Percentiles rank a stretch among this genome's conserved stretches.
Evolutionary conservation across 176 grass and related monocot genomes (phyloP).

Genomic region (Metroxylon sagu): DNA sequence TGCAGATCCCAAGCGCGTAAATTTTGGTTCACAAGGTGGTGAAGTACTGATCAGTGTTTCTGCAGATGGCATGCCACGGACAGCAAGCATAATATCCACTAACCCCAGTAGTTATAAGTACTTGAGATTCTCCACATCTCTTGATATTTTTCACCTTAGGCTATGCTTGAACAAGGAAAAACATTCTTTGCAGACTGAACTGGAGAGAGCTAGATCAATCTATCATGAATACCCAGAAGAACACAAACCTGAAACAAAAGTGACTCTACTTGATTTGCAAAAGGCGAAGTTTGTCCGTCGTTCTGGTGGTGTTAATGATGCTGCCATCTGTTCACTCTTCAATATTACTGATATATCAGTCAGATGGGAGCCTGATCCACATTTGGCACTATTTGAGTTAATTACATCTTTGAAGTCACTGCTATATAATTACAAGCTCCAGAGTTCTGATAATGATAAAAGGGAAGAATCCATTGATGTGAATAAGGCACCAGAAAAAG

Average conservation of each 20-base stretch:
- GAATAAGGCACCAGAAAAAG: constrained; percentile 30
- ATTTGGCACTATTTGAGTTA: constrained; percentile 68
- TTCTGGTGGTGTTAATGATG: constrained; percentile 58
- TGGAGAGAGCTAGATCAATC: constrained; percentile 51
- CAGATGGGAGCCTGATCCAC: constrained; percentile 80
- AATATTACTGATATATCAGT: constrained; percentile 68
- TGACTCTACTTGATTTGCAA: constrained; percentile 55
- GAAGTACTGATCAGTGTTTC: constrained; percentile 51
- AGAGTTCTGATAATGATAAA: constrained; percentile 42
- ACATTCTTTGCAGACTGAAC: constrained; percentile 66
- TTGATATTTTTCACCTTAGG: constrained; percentile 58
- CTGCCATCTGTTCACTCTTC: constrained; percentile 66
- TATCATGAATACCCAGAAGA: constrained; percentile 60
- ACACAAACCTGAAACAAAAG: constrained; percentile 38
- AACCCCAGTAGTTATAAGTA: constrained; percentile 45
- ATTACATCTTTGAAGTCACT: constrained; percentile 61
- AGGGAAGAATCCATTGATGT: constrained; percentile 57
- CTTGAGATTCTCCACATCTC: constrained; percentile 61
- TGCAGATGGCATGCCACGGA: constrained; percentile 55
- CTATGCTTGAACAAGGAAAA: constrained; percentile 82
- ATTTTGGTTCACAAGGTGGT: constrained; percentile 90
- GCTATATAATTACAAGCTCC: constrained; percentile 50
- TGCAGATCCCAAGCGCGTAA: constrained; percentile 84
- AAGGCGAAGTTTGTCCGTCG: constrained; percentile 88
- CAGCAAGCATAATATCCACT: constrained; percentile 55